phyloP scores from a whole-genome alignment of 2,329 filamentous ascomycete species.

The Aureobasidium sp. region DNA sequence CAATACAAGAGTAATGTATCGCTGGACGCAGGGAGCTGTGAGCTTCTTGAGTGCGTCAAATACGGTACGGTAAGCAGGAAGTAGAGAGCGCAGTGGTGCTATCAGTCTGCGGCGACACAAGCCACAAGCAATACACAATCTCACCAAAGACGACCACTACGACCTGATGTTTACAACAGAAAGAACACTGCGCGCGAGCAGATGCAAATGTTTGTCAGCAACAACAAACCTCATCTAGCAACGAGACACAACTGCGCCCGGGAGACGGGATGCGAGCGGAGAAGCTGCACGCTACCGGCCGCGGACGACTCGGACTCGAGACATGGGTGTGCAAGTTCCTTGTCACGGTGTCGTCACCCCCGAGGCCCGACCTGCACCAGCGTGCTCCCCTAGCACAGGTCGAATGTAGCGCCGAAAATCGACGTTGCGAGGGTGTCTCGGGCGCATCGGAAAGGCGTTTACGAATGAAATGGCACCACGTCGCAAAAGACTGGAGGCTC shows the following conservation, averaged over 20 bases:
- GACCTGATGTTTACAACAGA: neutral
- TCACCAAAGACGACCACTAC: neutral
- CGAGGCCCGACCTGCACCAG: neutral
- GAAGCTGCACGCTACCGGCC: slow-evolving; percentile 12
- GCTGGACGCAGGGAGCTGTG: neutral
- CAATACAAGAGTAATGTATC: neutral
- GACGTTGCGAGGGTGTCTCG: neutral
- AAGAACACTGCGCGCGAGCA: neutral
- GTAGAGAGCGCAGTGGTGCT: neutral
- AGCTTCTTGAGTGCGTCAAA: neutral
- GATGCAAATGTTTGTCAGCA: neutral
- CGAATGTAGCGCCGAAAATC: neutral
- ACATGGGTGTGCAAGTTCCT: neutral
- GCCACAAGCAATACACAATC: neutral
- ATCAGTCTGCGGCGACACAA: neutral
- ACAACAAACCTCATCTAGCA: neutral
- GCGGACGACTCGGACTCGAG: slow-evolving; percentile 13
- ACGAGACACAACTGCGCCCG: neutral
- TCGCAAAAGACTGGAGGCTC: neutral
- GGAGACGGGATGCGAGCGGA: slow-evolving; percentile 1
- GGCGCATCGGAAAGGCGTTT: neutral
- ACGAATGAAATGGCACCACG: slow-evolving; percentile 1
- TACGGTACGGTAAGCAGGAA: neutral
- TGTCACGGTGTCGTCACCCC: slow-evolving; percentile 11
- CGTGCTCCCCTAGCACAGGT: neutral